Evolutionary conservation across 1,284 basidiomycete species (phyloP), one percentile per base, ranked within the genome.

Genomic region (Apiotrichum laibachii): DNA sequence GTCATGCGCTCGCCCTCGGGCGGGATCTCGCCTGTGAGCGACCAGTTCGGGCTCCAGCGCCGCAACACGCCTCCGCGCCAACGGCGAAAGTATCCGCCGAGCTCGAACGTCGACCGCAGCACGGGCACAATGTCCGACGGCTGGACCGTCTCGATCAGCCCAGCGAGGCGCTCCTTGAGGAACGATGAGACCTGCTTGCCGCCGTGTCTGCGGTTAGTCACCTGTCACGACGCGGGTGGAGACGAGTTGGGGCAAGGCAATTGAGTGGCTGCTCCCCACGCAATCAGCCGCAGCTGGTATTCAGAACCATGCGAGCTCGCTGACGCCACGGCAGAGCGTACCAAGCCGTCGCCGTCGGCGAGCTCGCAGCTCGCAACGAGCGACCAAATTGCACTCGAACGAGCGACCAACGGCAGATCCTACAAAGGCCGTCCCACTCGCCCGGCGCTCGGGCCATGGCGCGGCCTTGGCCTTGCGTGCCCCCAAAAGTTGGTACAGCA

Each of bases 61-160:
- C 63, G 62, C 52, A 93, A 79, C 3, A 81, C 84, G 11, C 92
- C 92, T 7, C 92, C 92, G 63, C 81, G 81, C 77, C 90, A 95
- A 40, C 92, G 85, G 68, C 86, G 88, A 74, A 93, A 92, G 76
- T 95, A 96, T 6, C 92, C 92, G 9, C 77, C 78, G 62, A 72
- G 62, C 68, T 87, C 84, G 64, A 87, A 88, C 49, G 88, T 85
- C 84, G 87, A 90, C 9, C 81, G 80, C 57, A 86, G 86, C n/a
- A 91, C 78, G 22, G 89, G 87, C 4, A 87, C 86, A 16, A 92
- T 85, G 19, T 85, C 81, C 1, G 81, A 78, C 59, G 87, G 85
- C 65, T 86, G 72, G 1, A 85, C 88, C 3, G 83, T 83, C 73
- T 96, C 92, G 58, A 94, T 86, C 35, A 90, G 78, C 1, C 84